Evolutionary conservation across 108 stramenopile genomes (phyloP).

Genomic region (Cyclotella sp.): DNA sequence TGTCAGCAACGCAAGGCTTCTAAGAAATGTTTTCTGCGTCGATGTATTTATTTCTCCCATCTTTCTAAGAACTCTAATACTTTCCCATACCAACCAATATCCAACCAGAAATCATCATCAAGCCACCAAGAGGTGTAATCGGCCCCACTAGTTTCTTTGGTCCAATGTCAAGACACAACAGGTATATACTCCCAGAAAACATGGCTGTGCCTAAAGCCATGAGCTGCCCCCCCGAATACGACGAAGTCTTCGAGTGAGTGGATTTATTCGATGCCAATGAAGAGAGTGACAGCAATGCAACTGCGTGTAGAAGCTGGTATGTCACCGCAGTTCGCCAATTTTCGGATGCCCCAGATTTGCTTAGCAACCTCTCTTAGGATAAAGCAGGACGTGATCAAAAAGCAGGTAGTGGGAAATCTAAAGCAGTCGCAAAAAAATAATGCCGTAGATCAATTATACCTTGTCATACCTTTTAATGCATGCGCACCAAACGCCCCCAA

Average conservation of each 20-base stretch:
- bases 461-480: slow-evolving; percentile 54
- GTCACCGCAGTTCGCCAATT: slow-evolving; percentile 84
- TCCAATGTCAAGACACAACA: slow-evolving; percentile 70
- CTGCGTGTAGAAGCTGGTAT: slow-evolving; percentile 85
- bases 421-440: background rate
- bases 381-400: background rate
- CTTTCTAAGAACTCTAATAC: slow-evolving; percentile 2
- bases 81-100: slow-evolving; percentile 55
- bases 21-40: too few relatives aligned
- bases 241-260: slow-evolving; percentile 12
- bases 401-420: background rate
- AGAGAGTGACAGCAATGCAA: slow-evolving; percentile 75
- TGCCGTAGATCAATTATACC: background rate
- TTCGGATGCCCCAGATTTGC: slow-evolving; percentile 53
- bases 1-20: too few relatives aligned
- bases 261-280: slow-evolving; percentile 35
- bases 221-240: slow-evolving; percentile 63
- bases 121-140: slow-evolving; percentile 88
- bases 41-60: background rate
- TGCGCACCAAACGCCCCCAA: slow-evolving; percentile 83
- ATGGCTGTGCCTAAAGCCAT: slow-evolving; percentile 70
- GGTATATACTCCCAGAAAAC: slow-evolving; percentile 87
- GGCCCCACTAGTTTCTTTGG: slow-evolving; percentile 80
- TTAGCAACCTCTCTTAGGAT: slow-evolving; percentile 42
- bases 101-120: slow-evolving; percentile 87